Evolutionary conservation across 768 basidiomycete genomes (phyloP).

Genomic region (Rhizopogon roseolus): DNA sequence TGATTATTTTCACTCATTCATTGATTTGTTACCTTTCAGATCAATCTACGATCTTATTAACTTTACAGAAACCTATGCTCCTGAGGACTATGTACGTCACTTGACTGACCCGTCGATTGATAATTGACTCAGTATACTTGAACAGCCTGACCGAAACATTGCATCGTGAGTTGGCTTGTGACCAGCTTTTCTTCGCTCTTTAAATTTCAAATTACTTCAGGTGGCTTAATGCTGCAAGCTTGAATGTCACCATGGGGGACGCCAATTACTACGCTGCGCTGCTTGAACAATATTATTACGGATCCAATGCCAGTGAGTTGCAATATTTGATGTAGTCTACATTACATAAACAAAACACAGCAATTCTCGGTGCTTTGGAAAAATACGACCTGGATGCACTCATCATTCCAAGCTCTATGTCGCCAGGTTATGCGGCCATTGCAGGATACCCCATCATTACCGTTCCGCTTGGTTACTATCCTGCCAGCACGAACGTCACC

Average conservation of each 20-base stretch:
- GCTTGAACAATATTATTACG: not conserved
- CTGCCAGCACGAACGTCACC: slow-evolving; percentile 30
- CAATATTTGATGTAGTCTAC: not conserved
- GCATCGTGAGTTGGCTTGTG: not conserved
- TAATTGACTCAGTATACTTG: not conserved
- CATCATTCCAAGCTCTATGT: slow-evolving; percentile 33
- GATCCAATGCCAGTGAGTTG: not conserved
- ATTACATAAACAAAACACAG: slow-evolving; percentile 11
- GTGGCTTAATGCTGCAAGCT: not conserved
- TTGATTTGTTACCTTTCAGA: not conserved
- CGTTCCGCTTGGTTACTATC: slow-evolving; percentile 60
- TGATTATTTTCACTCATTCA: not conserved
- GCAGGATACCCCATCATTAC: slow-evolving; percentile 62
- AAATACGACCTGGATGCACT: slow-evolving; percentile 46
- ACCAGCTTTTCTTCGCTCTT: too few relatives aligned
- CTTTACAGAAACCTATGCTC: not conserved
- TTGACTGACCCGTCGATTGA: not conserved
- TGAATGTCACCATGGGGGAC: not conserved
- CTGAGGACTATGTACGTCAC: not conserved
- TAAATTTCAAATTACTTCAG: not conserved
- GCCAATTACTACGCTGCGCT: not conserved
- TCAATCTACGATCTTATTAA: not conserved
- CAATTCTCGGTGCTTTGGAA: slow-evolving; percentile 50
- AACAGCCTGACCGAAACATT: not conserved
- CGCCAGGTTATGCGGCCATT: slow-evolving; percentile 29